Conservation (phyloP, 495 filamentous ascomycete species). For the Penicillium dipodomyicola region DNA sequence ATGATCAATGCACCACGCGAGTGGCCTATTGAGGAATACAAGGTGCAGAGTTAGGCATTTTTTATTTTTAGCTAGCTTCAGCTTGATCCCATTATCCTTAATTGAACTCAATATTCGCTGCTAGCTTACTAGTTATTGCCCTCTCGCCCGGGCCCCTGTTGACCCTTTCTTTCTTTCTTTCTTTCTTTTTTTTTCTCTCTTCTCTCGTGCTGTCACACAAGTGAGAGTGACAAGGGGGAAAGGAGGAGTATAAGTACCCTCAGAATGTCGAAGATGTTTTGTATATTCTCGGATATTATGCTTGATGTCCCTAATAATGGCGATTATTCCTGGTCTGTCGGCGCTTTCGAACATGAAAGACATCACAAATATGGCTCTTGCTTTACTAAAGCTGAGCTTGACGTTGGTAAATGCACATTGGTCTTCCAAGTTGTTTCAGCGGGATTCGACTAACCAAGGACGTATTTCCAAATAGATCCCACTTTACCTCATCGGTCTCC, state of each 20-base stretch:
- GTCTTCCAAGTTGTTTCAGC: neutral
- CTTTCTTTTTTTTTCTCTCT: too few species aligned
- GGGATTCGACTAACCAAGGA: neutral
- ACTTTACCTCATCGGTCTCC: neutral
- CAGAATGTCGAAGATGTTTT: neutral
- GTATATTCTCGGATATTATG: neutral
- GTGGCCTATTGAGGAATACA: constrained; percentile 61
- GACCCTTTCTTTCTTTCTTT: too few species aligned
- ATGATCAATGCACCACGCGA: constrained; percentile 60
- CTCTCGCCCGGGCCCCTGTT: too few species aligned
- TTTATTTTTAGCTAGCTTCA: too few species aligned
- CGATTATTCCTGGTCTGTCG: neutral
- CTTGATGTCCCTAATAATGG: constrained; percentile 1
- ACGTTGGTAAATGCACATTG: neutral
- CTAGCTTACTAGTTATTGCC: too few species aligned
- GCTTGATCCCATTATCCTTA: too few species aligned
- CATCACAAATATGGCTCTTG: neutral
- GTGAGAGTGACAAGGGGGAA: neutral
- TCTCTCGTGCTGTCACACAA: constrained; percentile 4
- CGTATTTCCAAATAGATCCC: neutral
- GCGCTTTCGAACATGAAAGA: neutral
- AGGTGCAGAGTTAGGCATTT: constrained; percentile 25
- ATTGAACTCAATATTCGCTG: too few species aligned
- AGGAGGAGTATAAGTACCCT: neutral
- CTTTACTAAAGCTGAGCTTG: neutral